These are phyloP conservation scores for Spiromastix sp. DNA, from an alignment of 2,329 filamentous ascomycete genomes.

Conservation along the genomic window DNA sequence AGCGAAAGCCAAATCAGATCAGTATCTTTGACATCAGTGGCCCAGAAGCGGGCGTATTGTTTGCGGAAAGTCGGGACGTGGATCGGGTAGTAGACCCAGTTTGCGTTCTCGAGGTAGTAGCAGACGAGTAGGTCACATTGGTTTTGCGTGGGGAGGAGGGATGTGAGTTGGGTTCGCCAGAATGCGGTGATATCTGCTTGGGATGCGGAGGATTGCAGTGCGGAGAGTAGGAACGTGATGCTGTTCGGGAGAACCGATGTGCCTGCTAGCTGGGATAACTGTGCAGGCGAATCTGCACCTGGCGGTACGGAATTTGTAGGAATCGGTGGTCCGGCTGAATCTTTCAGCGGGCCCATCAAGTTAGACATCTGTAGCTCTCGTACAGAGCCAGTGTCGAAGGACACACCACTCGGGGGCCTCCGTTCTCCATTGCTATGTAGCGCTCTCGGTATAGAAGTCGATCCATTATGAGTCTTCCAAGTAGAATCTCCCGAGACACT, in stretches of 20 bases:
- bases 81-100: conserved; percentile 21
- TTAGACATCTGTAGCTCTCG: too few relatives aligned
- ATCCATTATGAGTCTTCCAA: too few relatives aligned
- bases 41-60: conserved; percentile 20
- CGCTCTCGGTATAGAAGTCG: too few relatives aligned
- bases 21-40: conserved; percentile 14
- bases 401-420: too few relatives aligned
- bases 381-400: too few relatives aligned
- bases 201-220: not conserved
- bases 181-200: conserved; percentile 10
- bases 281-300: too few relatives aligned
- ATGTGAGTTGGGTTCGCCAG: conserved; percentile 15
- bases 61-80: conserved; percentile 16
- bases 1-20: conserved; percentile 24
- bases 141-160: conserved; percentile 11
- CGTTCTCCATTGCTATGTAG: too few relatives aligned
- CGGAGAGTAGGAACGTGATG: conserved; percentile 2
- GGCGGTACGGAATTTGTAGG: too few relatives aligned
- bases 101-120: conserved; percentile 22
- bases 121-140: conserved; percentile 19
- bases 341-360: too few relatives aligned
- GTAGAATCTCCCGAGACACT: too few relatives aligned
- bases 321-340: too few relatives aligned
- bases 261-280: too few relatives aligned
- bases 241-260: not conserved